phyloP scores from a whole-genome alignment of 805 yeast species.

The Groenewaldozyma tartarivorans region DNA sequence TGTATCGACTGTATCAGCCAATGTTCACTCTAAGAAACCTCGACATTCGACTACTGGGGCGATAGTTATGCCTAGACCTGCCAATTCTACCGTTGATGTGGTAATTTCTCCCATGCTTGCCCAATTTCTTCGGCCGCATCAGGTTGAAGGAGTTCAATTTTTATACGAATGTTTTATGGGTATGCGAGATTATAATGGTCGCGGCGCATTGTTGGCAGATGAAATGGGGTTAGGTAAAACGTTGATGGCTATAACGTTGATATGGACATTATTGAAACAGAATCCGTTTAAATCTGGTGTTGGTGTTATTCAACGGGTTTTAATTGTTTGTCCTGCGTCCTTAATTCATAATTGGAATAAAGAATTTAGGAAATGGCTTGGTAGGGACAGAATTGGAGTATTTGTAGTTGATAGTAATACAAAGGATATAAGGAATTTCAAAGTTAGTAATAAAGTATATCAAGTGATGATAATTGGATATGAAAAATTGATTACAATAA shows the following conservation, averaged over 20 bases:
- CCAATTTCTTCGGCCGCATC: conserved; percentile 87
- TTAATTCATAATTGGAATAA: conserved; percentile 77
- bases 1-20: neutral
- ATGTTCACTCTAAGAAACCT: neutral
- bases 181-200: conserved; percentile 32
- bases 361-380: conserved; percentile 88
- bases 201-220: conserved; percentile 84
- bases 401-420: conserved; percentile 50
- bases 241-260: conserved; percentile 67
- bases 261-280: conserved; percentile 68
- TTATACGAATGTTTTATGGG: conserved; percentile 81
- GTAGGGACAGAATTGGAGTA: conserved; percentile 52
- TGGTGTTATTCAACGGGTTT: conserved; percentile 43
- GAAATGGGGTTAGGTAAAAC: conserved; percentile 97
- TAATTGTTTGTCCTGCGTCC: conserved; percentile 89
- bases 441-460: conserved; percentile 59
- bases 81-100: conserved; percentile 23
- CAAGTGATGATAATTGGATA: conserved; percentile 83
- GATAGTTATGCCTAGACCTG: conserved; percentile 21
- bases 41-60: conserved; percentile 10
- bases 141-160: conserved; percentile 89
- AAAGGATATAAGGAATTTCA: conserved; percentile 43
- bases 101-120: conserved; percentile 52
- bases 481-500: conserved; percentile 59
- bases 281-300: conserved; percentile 23